These are phyloP conservation scores for Ensete glaucum DNA, from an alignment of 176 grass and related monocot species.

Conservation along the genomic window DNA sequence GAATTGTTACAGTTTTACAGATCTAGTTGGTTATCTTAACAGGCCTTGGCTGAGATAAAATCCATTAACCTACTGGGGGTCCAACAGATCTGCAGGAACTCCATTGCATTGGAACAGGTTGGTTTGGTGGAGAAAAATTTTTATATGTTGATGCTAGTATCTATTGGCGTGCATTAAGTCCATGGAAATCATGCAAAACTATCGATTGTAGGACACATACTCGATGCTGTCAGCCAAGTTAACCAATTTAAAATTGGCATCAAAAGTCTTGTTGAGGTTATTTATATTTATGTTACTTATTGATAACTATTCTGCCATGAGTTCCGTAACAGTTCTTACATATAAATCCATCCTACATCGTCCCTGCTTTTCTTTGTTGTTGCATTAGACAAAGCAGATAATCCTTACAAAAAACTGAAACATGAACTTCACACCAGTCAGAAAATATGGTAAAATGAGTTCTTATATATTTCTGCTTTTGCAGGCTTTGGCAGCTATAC, in stretches of 20 bases:
- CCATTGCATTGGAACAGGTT: constrained; percentile 90
- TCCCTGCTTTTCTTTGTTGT: background rate
- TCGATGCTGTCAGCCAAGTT: background rate
- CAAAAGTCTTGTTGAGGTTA: background rate
- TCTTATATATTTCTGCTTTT: constrained; percentile 1
- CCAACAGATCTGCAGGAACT: constrained; percentile 98
- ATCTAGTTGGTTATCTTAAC: constrained; percentile 19
- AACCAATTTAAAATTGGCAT: background rate
- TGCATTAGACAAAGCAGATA: background rate
- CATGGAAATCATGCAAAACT: background rate
- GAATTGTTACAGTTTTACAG: background rate
- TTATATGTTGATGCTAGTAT: background rate
- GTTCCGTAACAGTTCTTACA: no score
- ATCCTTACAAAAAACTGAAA: background rate
- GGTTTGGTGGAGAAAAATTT: background rate
- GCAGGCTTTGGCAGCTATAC: constrained; percentile 85
- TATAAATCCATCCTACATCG: background rate
- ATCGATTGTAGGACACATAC: background rate
- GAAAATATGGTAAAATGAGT: background rate
- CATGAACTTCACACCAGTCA: background rate
- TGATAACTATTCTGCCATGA: no score
- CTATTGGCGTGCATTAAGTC: constrained; percentile 1
- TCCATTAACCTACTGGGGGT: constrained; percentile 94
- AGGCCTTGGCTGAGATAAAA: constrained; percentile 89
- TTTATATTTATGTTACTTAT: background rate